Base-by-base conservation (phyloP, 192 early-diverging fungal genomes). In the Pilobolus umbonatus region DNA sequence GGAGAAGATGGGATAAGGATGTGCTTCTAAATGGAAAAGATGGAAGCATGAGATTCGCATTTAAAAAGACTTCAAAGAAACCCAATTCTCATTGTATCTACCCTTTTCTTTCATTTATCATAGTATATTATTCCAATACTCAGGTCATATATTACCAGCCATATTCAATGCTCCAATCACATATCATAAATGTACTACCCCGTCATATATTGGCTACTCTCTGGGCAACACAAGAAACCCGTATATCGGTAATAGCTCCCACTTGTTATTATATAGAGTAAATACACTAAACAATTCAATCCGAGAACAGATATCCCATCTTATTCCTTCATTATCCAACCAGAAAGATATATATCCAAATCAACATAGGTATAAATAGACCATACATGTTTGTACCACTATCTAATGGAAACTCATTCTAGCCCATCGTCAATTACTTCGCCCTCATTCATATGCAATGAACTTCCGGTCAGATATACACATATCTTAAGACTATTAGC, bases 221-320 rank as follows among this genome's bases (percentile, higher is more conserved):
- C 55, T 61, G 65, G 65, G 59, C 65, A 22, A 40, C 43, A 22
- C 51, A 60, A 25, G 65, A 67, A 61, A 67, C 65, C 15, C 50
- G 65, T 11, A 46, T 67, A 24, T 55, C 65, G 28, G 65, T 67
- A 67, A 55, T 40, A 34, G n/a, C n/a, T n/a, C n/a, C n/a, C n/a
- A n/a, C n/a, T n/a, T n/a, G n/a, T n/a, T n/a, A n/a, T 0, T 12
- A 3, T 43, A 5, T 29, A 42, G 12, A 17, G 10, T 14, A 61
- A n/a, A 29, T 7, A 10, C 28, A 55, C 3, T 8, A 14, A 39
- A 42, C 12, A 56, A 56, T 22, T 12, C n/a, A 28, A 24, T 35
- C 15, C n/a, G 10, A 40, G 24, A 28, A 17, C 55, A 57, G 55
- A 26, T 57, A 3, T 57, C 55, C 25, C 55, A 57, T 29, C 55